These are phyloP conservation scores for Myrica gale DNA, from an alignment of 306 rosid genomes.

Conservation along the genomic window DNA sequence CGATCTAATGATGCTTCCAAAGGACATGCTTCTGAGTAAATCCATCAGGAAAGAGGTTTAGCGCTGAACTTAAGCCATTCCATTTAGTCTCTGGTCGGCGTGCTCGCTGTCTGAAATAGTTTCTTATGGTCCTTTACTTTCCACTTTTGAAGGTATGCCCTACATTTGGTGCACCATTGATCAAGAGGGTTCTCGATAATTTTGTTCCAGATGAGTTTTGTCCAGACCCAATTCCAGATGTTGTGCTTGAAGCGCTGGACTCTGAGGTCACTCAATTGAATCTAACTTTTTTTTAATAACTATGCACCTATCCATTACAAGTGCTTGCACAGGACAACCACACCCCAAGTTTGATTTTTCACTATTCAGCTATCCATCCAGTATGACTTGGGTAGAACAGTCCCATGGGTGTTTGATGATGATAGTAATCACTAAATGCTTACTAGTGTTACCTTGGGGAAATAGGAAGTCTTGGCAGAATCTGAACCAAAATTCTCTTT, in stretches of 20 bases:
- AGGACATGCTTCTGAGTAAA: constrained; percentile 79
- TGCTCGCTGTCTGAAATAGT: constrained; percentile 12
- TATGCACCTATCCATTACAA: neutral
- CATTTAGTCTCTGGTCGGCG: constrained; percentile 4
- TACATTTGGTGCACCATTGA: constrained; percentile 65
- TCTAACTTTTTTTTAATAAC: neutral
- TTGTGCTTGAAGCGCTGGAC: constrained; percentile 66
- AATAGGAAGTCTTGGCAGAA: neutral
- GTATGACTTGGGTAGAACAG: neutral
- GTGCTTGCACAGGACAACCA: neutral
- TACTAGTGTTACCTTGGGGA: constrained; percentile 1
- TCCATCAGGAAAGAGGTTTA: constrained; percentile 88
- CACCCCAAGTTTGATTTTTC: too few species aligned
- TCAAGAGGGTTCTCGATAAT: constrained; percentile 67
- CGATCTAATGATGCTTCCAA: constrained; percentile 97
- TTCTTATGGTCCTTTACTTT: constrained; percentile 21
- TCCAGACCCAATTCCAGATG: constrained; percentile 79
- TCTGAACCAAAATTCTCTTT: neutral
- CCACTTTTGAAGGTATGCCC: constrained; percentile 79
- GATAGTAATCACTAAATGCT: neutral
- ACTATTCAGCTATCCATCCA: neutral
- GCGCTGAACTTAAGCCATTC: constrained; percentile 24
- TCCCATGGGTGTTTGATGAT: neutral
- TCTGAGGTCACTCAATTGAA: constrained; percentile 57
- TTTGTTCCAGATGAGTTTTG: constrained; percentile 92